These are phyloP conservation scores for Starmera quercuum DNA, from an alignment of 805 yeast genomes.

Conservation along the genomic window DNA sequence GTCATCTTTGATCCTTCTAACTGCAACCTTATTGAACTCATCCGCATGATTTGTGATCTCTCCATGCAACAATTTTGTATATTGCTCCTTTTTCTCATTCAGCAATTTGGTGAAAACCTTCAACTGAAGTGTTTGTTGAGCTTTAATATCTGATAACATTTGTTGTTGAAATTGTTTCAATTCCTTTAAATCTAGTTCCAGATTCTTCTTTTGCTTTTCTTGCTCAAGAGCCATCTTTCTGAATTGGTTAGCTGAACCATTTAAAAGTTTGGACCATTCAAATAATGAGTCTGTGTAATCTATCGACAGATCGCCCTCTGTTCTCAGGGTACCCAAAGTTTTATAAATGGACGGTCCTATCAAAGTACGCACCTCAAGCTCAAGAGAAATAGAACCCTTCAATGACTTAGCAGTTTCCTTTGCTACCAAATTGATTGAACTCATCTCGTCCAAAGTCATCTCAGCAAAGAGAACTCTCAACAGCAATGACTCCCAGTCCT, in stretches of 20 bases:
- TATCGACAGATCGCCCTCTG: neutral
- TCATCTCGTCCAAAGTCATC: conserved; percentile 1
- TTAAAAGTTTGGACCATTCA: neutral
- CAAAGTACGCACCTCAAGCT: neutral
- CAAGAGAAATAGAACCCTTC: neutral
- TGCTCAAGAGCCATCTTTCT: neutral
- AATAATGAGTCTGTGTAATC: neutral
- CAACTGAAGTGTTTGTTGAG: conserved; percentile 9
- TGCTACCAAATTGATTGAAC: conserved; percentile 3
- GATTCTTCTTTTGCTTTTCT: neutral
- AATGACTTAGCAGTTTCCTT: neutral
- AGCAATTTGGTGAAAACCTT: conserved; percentile 13
- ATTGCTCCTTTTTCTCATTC: conserved; percentile 14
- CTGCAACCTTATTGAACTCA: conserved; percentile 11
- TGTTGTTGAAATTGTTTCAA: conserved; percentile 5
- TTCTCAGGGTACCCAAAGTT: conserved; percentile 3
- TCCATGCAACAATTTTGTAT: conserved; percentile 9
- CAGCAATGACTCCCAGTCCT: conserved; percentile 2
- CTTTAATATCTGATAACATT: conserved; percentile 3
- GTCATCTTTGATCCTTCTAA: conserved; percentile 3
- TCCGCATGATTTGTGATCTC: conserved; percentile 13
- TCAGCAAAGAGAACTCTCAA: conserved; percentile 2
- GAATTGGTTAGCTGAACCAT: neutral
- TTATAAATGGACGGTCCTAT: neutral
- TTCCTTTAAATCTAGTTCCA: neutral